These are phyloP conservation scores for Sporothrix mexicana DNA, from an alignment of 2,329 filamentous ascomycete species.

Conservation along the genomic window DNA sequence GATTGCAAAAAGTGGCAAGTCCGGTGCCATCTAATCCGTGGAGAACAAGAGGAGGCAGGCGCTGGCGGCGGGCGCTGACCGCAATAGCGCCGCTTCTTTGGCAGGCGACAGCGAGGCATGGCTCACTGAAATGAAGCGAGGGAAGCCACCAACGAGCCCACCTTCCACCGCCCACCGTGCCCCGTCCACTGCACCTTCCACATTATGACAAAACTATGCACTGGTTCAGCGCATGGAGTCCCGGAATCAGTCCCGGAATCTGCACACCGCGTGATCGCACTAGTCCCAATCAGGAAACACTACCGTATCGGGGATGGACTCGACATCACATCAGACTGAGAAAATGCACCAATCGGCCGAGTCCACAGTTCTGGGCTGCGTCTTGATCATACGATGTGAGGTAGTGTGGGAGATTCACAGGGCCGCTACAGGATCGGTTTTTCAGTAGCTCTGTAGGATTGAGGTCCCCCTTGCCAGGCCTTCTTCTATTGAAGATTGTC, in stretches of 20 bases:
- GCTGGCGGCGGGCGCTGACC: too few relatives aligned
- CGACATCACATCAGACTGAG: conserved; percentile 13
- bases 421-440: not conserved
- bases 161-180: not conserved
- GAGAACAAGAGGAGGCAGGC: not conserved
- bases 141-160: not conserved
- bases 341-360: not conserved
- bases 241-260: not conserved
- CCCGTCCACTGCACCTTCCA: not conserved
- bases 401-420: not conserved
- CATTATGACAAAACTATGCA: not conserved
- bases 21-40: conserved; percentile 2
- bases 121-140: too few relatives aligned
- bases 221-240: not conserved
- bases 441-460: not conserved
- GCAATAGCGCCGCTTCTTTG: not conserved
- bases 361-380: not conserved
- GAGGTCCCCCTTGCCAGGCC: too few relatives aligned
- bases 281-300: conserved; percentile 27
- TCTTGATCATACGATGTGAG: conserved; percentile 2
- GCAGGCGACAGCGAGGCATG: not conserved
- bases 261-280: conserved; percentile 19
- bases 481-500: too few relatives aligned
- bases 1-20: conserved; percentile 12
- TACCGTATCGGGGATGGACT: conserved; percentile 25